These are phyloP conservation scores for Cladosporium oxysporum DNA, from an alignment of 2,329 filamentous ascomycete genomes.

Conservation along the genomic window DNA sequence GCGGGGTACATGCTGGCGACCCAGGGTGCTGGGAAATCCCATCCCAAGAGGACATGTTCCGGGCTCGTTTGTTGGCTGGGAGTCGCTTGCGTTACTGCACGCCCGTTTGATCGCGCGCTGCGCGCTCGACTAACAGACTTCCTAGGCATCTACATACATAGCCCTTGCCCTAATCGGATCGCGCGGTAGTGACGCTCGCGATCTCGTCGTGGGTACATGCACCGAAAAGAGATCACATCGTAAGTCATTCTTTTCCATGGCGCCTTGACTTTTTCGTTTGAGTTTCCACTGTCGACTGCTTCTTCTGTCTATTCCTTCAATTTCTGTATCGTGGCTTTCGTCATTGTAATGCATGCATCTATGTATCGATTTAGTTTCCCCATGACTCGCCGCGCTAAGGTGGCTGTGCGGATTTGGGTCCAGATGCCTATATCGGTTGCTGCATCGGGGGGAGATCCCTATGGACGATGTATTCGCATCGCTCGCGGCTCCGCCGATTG, in stretches of 20 bases:
- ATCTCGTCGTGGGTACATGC: not conserved
- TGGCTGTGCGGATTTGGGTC: not conserved
- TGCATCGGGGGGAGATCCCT: not conserved
- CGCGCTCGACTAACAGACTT: not conserved
- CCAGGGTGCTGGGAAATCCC: not conserved
- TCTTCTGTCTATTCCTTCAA: no score
- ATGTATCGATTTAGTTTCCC: not conserved
- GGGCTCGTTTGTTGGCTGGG: not conserved
- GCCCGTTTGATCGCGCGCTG: not conserved
- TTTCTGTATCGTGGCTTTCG: not conserved
- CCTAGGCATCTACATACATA: not conserved
- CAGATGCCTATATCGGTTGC: not conserved
- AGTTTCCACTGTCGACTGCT: not conserved
- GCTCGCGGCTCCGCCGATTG: not conserved
- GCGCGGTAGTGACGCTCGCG: not conserved
- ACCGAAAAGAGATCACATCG: not conserved
- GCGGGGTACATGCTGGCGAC: not conserved
- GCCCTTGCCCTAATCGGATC: not conserved
- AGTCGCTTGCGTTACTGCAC: not conserved
- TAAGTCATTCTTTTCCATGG: not conserved
- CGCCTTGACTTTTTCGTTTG: not conserved
- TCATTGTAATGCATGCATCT: not conserved
- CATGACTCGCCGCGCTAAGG: slow-evolving; percentile 3
- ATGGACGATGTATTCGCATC: not conserved
- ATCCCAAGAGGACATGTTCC: not conserved